Evolutionary conservation across 441 rosid genomes (phyloP), one percentile per base, ranked within the genome.

Genomic region (Euphorbia corollata): DNA sequence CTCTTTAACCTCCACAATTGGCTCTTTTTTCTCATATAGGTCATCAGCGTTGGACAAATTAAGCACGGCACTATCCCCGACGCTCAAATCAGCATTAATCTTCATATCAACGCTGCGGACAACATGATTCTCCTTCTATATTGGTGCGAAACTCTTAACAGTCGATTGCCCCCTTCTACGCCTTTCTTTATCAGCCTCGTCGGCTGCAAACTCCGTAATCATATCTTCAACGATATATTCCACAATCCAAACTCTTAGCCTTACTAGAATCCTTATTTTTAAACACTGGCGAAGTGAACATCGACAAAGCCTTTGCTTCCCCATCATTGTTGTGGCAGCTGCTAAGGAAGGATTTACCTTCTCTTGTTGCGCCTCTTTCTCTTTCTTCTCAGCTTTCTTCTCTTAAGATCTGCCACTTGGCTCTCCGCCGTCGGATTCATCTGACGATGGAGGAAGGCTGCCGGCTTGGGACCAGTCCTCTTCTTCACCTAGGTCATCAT

Each of bases 241-340:
- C 96, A 39, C 78, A 80, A 24, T 80, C 83, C 19, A 75, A 19
- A 6, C 79, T 75, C 68, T 81, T 85, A 0, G 71, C 79, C 79
- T 83, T 90, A 72, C 83, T 89, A 48, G 81, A 86, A 56, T 85
- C 86, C 20, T 73, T 83, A 78, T 82, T 91, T 71, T 80, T 89
- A 67, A 87, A 94, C 73, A 85, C 87, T 8, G 89, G 78, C 18
- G 89, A 82, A 0, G 92, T 85, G 63, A 94, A 87, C 92, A 91
- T 82, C 1, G 96, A 73, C 22, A 85, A 43, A 94, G 68, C 69
- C 90, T 85, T 68, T 88, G 93, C 74, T 87, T 90, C 67, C 96
- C 99, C 78, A 86, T 87, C 76, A 94, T 78, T 48, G 86, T 91
- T 18, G 97, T 96, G 30, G 97, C 96, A 8, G 93, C 93, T 18